These are phyloP conservation scores for Caryopteris hybrid DNA, from an alignment of 305 asterid genomes.

Conservation along the genomic window DNA sequence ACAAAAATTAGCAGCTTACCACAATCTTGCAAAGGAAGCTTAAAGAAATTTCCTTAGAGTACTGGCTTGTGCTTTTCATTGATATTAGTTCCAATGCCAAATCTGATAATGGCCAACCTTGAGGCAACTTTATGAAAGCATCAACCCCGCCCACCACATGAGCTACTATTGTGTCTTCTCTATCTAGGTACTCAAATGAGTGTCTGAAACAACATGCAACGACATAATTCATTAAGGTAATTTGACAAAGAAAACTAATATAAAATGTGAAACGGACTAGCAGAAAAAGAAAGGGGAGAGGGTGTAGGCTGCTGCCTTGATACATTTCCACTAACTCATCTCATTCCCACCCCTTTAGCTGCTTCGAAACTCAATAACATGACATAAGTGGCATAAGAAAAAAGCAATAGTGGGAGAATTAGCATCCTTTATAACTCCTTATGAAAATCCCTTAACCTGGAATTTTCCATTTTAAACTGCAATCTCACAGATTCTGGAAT, in stretches of 20 bases:
- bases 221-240: constrained; percentile 3
- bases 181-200: constrained; percentile 73
- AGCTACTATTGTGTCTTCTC: constrained; percentile 70
- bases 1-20: constrained; percentile 43
- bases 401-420: neutral
- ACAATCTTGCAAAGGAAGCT: constrained; percentile 70
- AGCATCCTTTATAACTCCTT: too few relatives aligned
- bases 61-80: constrained; percentile 61
- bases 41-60: constrained; percentile 55
- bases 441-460: too few relatives aligned
- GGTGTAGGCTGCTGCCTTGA: neutral
- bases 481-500: too few relatives aligned
- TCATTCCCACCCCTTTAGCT: neutral
- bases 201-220: constrained; percentile 44
- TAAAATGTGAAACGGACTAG: neutral
- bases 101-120: constrained; percentile 77
- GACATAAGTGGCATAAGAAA: neutral
- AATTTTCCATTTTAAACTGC: too few relatives aligned
- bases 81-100: constrained; percentile 52
- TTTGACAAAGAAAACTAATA: neutral
- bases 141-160: constrained; percentile 78
- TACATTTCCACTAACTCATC: neutral
- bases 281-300: neutral
- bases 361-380: neutral
- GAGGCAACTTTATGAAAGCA: constrained; percentile 76